Conservation (phyloP, 352 stramenopile species). For the Globisporangium spinosum region DNA sequence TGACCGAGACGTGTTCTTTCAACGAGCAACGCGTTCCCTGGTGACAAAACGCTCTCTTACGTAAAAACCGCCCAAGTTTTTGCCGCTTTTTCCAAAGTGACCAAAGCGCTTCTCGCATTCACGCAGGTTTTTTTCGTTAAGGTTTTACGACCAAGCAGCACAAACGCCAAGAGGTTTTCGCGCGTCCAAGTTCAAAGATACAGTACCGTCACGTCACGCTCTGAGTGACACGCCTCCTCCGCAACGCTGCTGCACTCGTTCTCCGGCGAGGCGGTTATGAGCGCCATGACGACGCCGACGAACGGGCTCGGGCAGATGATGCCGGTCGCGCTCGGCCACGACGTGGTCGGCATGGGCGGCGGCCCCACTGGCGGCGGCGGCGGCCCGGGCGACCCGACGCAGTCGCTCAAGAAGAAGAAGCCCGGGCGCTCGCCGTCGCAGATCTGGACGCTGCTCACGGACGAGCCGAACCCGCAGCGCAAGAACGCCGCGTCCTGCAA, state of each 20-base stretch:
- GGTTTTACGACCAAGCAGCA: conserved; percentile 1
- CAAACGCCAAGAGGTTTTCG: neutral
- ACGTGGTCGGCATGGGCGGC: conserved; percentile 11
- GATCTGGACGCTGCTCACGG: conserved; percentile 82
- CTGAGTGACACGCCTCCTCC: neutral
- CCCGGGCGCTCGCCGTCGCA: conserved; percentile 53
- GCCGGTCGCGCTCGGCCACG: conserved; percentile 14
- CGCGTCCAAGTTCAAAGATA: neutral
- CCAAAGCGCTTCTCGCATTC: neutral
- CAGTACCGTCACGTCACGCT: neutral
- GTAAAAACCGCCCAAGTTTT: too few species aligned
- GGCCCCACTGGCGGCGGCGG: neutral
- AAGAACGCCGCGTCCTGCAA: conserved; percentile 76
- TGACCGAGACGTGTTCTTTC: too few species aligned
- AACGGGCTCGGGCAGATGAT: conserved; percentile 21
- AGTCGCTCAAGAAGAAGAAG: conserved; percentile 70
- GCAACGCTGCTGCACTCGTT: conserved; percentile 1
- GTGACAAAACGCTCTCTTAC: too few species aligned
- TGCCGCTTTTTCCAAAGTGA: neutral
- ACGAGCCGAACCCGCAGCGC: conserved; percentile 74
- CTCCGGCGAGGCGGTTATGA: conserved; percentile 9
- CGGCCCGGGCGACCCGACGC: neutral
- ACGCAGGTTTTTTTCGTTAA: conserved; percentile 9
- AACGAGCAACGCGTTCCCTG: too few species aligned
- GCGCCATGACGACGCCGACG: conserved; percentile 16